Evolutionary conservation across 179 eudicot species (phyloP).

Genomic region (Pouteria campechiana): DNA sequence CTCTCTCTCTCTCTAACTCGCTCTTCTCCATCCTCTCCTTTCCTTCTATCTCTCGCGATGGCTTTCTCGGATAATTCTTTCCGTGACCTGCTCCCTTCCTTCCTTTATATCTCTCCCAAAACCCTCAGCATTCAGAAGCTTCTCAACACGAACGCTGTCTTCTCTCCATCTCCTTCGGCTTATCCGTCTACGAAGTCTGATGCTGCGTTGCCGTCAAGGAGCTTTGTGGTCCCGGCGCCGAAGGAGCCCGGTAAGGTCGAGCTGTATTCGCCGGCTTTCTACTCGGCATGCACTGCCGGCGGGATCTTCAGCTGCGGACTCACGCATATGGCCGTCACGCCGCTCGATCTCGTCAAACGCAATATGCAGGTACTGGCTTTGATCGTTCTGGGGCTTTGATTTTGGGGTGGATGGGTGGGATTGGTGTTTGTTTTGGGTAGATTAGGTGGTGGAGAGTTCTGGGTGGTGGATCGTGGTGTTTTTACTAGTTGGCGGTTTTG

Average conservation of each 20-base stretch:
- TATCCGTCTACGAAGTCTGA: too few species aligned
- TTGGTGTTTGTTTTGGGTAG: not conserved
- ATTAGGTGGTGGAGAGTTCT: not conserved
- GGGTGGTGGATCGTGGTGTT: too few species aligned
- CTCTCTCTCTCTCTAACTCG: too few species aligned
- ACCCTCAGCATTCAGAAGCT: too few species aligned
- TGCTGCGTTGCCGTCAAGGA: not conserved
- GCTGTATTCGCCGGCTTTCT: constrained; percentile 21
- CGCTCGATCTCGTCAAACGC: constrained; percentile 25
- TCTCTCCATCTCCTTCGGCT: too few species aligned
- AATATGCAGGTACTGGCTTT: constrained; percentile 23
- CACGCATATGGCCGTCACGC: constrained; percentile 21
- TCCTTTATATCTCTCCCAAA: too few species aligned
- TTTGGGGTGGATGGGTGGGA: not conserved
- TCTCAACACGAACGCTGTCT: too few species aligned
- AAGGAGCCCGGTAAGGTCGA: constrained; percentile 22
- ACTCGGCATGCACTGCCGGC: constrained; percentile 21
- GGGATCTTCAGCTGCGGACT: constrained; percentile 22
- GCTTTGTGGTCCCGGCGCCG: constrained; percentile 20
- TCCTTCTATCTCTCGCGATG: too few species aligned
- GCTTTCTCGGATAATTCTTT: too few species aligned
- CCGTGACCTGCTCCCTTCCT: too few species aligned
- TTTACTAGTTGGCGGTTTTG: too few species aligned
- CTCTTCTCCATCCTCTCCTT: too few species aligned
- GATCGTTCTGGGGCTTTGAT: not conserved